phyloP scores from a whole-genome alignment of 768 basidiomycete species.

The Phanerodontia chrysosporium region DNA sequence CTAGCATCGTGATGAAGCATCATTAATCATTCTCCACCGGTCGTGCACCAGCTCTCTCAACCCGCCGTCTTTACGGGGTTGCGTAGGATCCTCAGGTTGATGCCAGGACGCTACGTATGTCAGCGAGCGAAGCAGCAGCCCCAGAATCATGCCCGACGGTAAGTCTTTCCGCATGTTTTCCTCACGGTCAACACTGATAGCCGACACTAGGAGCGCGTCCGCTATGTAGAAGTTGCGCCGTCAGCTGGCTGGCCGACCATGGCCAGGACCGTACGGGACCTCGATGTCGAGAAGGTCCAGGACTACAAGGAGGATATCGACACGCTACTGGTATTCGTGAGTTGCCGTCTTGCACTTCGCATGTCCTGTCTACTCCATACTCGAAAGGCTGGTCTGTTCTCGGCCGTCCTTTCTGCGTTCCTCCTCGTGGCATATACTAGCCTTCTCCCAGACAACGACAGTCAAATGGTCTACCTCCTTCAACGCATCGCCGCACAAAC shows the following conservation, averaged over 20 bases:
- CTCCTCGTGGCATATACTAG: not conserved
- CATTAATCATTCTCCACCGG: no score
- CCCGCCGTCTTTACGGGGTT: no score
- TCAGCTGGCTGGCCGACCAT: slow-evolving; percentile 1
- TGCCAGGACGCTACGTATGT: no score
- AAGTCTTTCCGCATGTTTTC: no score
- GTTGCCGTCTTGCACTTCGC: not conserved
- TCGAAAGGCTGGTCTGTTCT: not conserved
- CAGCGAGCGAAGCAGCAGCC: no score
- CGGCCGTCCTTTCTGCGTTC: not conserved
- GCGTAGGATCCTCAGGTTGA: no score
- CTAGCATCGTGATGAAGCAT: no score
- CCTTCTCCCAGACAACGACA: not conserved
- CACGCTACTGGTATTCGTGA: slow-evolving; percentile 5
- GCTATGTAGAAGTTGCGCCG: not conserved
- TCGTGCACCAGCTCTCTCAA: no score
- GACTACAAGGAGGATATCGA: slow-evolving; percentile 9
- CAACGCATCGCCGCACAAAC: not conserved
- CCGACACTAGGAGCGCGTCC: no score
- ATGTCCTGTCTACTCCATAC: not conserved
- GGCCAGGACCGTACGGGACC: not conserved
- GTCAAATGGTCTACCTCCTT: not conserved
- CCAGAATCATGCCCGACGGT: no score
- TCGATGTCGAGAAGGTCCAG: slow-evolving; percentile 2
- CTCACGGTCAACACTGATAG: no score